phyloP scores from a whole-genome alignment of 768 basidiomycete species.

The Strobilomyces echinocephalus region DNA sequence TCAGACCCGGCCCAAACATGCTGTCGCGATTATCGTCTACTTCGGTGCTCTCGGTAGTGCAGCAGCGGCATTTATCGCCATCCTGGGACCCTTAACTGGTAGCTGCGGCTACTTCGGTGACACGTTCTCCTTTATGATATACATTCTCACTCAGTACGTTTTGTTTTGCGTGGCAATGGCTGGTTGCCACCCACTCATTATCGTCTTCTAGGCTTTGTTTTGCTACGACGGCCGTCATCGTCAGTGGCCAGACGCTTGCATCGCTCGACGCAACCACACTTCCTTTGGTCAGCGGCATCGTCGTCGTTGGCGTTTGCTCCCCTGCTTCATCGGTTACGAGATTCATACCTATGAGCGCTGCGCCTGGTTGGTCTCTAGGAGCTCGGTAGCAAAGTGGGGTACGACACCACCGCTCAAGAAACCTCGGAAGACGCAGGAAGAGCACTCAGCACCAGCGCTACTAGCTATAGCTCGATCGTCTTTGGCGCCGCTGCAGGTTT shows the following conservation, averaged over 20 bases:
- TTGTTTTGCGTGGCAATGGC: neutral
- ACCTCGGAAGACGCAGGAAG: no score
- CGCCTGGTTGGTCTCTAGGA: no score
- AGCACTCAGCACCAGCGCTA: no score
- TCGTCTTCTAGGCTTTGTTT: conserved; percentile 39
- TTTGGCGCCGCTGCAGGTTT: conserved; percentile 48
- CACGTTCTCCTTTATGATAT: conserved; percentile 46
- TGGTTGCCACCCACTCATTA: neutral
- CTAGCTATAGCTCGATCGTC: conserved; percentile 49
- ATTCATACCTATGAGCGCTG: no score
- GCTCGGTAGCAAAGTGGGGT: conserved; percentile 43
- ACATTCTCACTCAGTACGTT: conserved; percentile 48
- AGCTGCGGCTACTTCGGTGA: conserved; percentile 47
- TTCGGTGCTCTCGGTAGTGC: no score
- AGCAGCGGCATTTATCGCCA: conserved; percentile 54
- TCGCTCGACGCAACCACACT: conserved; percentile 43
- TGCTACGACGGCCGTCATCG: conserved; percentile 44
- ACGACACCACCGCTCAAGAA: conserved; percentile 39
- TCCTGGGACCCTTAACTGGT: conserved; percentile 50
- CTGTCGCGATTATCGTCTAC: no score
- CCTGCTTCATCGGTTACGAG: no score
- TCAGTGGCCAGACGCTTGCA: conserved; percentile 49
- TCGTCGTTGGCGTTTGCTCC: conserved; percentile 42
- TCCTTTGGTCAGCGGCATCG: conserved; percentile 42
- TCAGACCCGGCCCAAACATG: no score